These are phyloP conservation scores for Akanthomyces uredinophilus DNA, from an alignment of 2,329 filamentous ascomycete species.

Conservation along the genomic window DNA sequence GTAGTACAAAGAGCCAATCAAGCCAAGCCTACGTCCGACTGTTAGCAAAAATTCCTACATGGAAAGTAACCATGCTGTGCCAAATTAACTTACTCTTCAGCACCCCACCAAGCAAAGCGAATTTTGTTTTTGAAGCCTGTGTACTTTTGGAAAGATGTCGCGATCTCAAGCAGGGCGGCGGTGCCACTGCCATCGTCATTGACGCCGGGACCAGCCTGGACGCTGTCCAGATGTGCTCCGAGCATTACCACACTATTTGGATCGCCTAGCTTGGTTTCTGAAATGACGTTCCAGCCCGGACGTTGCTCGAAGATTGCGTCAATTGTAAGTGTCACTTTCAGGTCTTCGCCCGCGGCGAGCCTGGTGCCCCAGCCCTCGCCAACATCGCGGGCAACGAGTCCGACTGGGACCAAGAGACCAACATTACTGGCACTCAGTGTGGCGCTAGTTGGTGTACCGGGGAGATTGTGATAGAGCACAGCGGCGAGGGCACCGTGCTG, in stretches of 20 bases:
- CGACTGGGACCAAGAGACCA: conserved; percentile 32
- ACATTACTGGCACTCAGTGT: conserved; percentile 45
- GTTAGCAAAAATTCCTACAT: neutral
- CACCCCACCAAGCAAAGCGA: conserved; percentile 40
- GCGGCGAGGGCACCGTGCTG: conserved; percentile 37
- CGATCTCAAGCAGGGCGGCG: conserved; percentile 34
- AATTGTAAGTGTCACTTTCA: conserved; percentile 32
- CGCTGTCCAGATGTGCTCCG: conserved; percentile 37
- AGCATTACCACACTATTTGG: conserved; percentile 38
- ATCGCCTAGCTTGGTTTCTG: conserved; percentile 39
- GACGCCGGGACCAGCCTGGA: conserved; percentile 35
- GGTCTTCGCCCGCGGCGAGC: conserved; percentile 28
- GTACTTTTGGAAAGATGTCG: conserved; percentile 32
- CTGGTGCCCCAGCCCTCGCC: conserved; percentile 32
- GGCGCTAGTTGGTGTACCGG: conserved; percentile 41
- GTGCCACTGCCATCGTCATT: conserved; percentile 39
- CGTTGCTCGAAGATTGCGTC: conserved; percentile 34
- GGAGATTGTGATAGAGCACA: conserved; percentile 57
- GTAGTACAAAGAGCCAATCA: conserved; percentile 40
- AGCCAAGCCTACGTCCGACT: conserved; percentile 27
- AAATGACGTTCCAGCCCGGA: conserved; percentile 37
- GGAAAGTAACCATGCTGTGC: neutral
- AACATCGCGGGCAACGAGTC: conserved; percentile 31
- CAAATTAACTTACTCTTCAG: conserved; percentile 31
- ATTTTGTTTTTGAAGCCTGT: conserved; percentile 38